Base-by-base conservation (phyloP, 768 basidiomycete species). In the Suillus plorans region DNA sequence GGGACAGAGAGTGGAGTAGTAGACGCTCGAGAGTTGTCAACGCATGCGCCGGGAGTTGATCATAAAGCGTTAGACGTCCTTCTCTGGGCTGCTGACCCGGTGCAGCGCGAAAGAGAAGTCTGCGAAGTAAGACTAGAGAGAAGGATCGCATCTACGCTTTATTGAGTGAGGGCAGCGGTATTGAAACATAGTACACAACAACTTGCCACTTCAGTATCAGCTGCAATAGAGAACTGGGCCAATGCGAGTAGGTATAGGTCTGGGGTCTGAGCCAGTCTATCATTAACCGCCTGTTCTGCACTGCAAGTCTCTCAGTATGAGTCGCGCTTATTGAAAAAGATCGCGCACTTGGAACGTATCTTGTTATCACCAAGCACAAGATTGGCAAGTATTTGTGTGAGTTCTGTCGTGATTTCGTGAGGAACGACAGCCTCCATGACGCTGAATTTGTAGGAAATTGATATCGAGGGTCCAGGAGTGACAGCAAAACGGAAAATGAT, bases 311-410 rank as follows among this genome's bases (percentile, higher is more conserved):
- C 67, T 76, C 53, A 72, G 68, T 34, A 45, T 9, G 9, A 4
- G n/a, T 8, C 16, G 10, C 8, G 37, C 39, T 13, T 16, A 44
- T 62, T 47, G 55, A 28, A 37, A 10, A 31, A 45, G 44, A 59
- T 60, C 63, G 10, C 63, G 25, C 70, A 90, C 91, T 83, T 89
- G 68, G 88, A 80, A 20, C 92, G 86, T 60, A 94, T 91, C 62
- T 88, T 86, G 76, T 94, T 94, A 74, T 94, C 91, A 5, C 91
- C 92, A 47, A 91, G 80, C 5, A 94, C 89, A 22, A 94, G 86
- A 76, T 94, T 94, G 13, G 90, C 89, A 49, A 94, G 85, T 66
- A 93, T 91, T 77, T 94, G 92, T 0, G 89, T 92, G 68, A 93
- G 83, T 71, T 93, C 90, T 14, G 81, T 78, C 8, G 89, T 88